Percentiles rank a stretch among this genome's conserved stretches.
Evolutionary conservation across 441 rosid species (phyloP).

Genomic region (Erodium trifolium): DNA sequence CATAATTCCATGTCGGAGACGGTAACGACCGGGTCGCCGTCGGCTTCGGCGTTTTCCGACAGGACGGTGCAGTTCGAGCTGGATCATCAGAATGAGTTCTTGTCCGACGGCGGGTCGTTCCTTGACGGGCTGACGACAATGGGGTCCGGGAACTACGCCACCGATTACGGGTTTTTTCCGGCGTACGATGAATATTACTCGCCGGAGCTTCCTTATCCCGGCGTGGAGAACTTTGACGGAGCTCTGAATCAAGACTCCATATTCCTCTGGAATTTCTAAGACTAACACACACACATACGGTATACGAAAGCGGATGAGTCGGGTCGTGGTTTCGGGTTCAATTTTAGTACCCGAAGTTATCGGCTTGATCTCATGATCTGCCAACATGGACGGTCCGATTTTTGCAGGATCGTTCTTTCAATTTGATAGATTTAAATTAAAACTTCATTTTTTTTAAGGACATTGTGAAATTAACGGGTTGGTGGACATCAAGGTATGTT

Average conservation of each 20-base stretch:
- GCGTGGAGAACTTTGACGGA: neutral
- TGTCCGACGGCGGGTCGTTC: neutral
- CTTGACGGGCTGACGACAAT: neutral
- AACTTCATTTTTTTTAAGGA: too few relatives aligned
- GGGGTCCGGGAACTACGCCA: neutral
- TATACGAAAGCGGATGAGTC: too few relatives aligned
- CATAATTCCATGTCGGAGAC: conserved; percentile 14
- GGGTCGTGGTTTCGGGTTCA: too few relatives aligned
- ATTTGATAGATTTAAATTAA: too few relatives aligned
- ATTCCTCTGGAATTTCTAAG: conserved; percentile 31
- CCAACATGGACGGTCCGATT: too few relatives aligned
- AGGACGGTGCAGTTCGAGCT: neutral
- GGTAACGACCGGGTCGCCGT: neutral
- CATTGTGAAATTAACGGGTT: too few relatives aligned
- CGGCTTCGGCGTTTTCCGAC: neutral
- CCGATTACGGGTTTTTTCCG: conserved; percentile 2
- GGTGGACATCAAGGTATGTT: too few relatives aligned
- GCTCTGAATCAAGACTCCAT: conserved; percentile 16
- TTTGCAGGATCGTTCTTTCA: too few relatives aligned
- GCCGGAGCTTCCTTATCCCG: neutral
- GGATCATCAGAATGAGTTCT: neutral
- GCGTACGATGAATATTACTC: conserved; percentile 9
- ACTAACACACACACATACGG: neutral
- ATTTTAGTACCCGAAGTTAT: too few relatives aligned
- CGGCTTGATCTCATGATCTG: too few relatives aligned